Evolutionary conservation across 2,329 filamentous ascomycete genomes (phyloP), one percentile per base, ranked within the genome.

Genomic region (Microsporum ferrugineum): DNA sequence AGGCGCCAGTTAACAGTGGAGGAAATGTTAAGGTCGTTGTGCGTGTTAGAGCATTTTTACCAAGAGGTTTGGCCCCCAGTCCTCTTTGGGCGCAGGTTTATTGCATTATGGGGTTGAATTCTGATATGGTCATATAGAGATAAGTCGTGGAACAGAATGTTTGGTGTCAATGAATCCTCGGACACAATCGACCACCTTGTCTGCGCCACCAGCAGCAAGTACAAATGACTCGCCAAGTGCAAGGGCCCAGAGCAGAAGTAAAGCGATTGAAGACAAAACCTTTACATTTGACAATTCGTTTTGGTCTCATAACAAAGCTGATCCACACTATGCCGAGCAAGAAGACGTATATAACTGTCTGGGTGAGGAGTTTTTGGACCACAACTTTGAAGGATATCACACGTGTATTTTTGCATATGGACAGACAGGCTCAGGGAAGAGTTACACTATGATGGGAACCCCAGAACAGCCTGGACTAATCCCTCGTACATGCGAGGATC

Each of bases 331-430:
- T 72, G 91, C 94, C 2, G 83, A 87, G 63, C 94, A 99, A 73
- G 89, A 91, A 69, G 89, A 96, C 69, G 88, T 99, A 61, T 97
- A 99, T 79, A 89, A 94, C 70, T 88, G 88, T 62, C 82, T 99
- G 29, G 94, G 94, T 60, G 91, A 96, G 73, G 94, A 97, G 71
- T 97, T 99, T 67, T 82, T 99, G 64, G 94, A 99, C 74, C 94
- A 99, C 81, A 99, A 99, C 77, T 99, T 99, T 69, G 91, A 96
- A 72, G 94, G 94, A 65, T 99, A 99, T 77, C 92, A 99, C 76
- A 99, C 94, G 0, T 99, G 94, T 74, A 99, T 99, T 67, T 97
- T 99, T 71, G 94, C 94, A 63, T 97, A 99, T 70, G 94, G 94
- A 8, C 94, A 99, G 78, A 99, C 94, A 0, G 94, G 94, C 29